phyloP scores from a whole-genome alignment of 2,329 filamentous ascomycete species.

The Alternaria metachromatica region DNA sequence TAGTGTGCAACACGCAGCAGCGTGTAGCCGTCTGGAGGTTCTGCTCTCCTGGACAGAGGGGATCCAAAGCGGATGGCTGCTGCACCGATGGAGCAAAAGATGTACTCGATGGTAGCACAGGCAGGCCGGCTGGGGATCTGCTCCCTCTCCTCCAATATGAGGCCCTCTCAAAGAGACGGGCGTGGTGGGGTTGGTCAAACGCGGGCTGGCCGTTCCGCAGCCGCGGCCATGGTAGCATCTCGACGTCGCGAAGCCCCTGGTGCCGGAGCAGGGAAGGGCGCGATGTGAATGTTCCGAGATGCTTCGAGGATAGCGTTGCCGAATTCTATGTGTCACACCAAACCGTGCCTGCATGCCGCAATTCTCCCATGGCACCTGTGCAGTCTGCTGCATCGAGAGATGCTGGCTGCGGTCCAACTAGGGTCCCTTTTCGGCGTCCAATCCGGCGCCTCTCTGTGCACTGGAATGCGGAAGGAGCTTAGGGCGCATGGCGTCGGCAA shows the following conservation, averaged over 20 bases:
- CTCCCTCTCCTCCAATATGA: constrained; percentile 32
- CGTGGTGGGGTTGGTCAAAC: constrained; percentile 46
- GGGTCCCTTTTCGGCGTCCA: constrained; percentile 17
- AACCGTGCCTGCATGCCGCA: constrained; percentile 26
- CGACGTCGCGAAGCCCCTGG: constrained; percentile 47
- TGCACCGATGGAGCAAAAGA: constrained; percentile 45
- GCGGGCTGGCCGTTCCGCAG: constrained; percentile 52
- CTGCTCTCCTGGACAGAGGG: constrained; percentile 27
- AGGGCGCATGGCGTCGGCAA: constrained; percentile 35
- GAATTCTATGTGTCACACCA: constrained; percentile 38
- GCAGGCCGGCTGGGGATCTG: constrained; percentile 34
- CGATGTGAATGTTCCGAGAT: constrained; percentile 33
- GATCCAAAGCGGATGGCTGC: constrained; percentile 39
- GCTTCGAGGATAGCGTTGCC: constrained; percentile 26
- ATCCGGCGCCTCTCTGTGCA: constrained; percentile 26
- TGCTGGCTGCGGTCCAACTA: constrained; percentile 7
- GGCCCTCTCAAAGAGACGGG: constrained; percentile 32
- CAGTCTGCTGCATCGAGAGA: constrained; percentile 18
- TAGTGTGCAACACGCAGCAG: constrained; percentile 38
- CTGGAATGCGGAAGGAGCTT: constrained; percentile 21
- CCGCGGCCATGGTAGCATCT: constrained; percentile 53
- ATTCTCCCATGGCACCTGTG: constrained; percentile 27
- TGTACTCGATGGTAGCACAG: constrained; percentile 42
- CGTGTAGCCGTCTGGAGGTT: constrained; percentile 34
- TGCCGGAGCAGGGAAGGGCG: constrained; percentile 26